Conservation (phyloP, 1,284 basidiomycete species). For the Gastroboletus turbinatus region DNA sequence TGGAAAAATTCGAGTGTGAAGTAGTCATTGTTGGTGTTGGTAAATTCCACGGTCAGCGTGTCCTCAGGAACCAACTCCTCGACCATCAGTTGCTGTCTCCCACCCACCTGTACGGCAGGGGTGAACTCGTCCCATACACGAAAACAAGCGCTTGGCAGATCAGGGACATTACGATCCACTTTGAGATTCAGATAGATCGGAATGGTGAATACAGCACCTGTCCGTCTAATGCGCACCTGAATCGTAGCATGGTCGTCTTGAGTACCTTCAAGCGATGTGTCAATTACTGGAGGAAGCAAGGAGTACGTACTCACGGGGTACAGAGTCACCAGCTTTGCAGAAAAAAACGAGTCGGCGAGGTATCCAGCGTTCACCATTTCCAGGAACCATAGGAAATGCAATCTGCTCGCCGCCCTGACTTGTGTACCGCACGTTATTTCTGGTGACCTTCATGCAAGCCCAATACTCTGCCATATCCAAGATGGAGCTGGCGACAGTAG, state of each 20-base stretch:
- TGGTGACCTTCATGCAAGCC: not conserved
- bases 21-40: not conserved
- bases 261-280: not conserved
- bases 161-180: fast-evolving
- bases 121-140: not conserved
- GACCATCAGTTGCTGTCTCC: not conserved
- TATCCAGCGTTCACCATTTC: not conserved
- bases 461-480: not conserved
- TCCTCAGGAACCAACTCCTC: not conserved
- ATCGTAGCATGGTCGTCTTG: fast-evolving
- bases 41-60: not conserved
- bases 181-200: not conserved
- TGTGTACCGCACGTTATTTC: not conserved
- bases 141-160: not conserved
- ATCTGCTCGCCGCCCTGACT: not conserved
- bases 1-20: not conserved
- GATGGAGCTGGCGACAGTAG: not conserved
- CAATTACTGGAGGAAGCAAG: not conserved
- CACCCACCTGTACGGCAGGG: not conserved
- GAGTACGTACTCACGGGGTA: not conserved
- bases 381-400: not conserved
- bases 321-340: not conserved
- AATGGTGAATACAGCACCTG: not conserved
- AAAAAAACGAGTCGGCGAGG: not conserved
- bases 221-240: not conserved